Percentiles rank a stretch among this genome's conserved stretches.
phyloP scores from a whole-genome alignment of 2,329 filamentous ascomycete genomes.

The Phialemonium atrogriseum region DNA sequence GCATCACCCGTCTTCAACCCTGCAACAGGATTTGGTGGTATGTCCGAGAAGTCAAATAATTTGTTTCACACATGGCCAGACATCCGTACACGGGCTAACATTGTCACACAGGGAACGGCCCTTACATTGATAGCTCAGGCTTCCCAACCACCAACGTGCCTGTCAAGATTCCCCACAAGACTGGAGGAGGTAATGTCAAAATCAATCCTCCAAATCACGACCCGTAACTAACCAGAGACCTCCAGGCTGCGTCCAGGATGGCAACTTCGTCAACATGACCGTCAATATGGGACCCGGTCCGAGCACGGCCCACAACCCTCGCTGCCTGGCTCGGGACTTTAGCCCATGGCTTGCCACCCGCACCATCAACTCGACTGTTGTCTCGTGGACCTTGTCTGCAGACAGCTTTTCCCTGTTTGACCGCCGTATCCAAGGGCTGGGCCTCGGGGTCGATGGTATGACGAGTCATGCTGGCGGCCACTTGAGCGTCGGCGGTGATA shows the following conservation, averaged over 20 bases:
- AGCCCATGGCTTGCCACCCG: slow-evolving; percentile 8
- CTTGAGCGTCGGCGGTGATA: slow-evolving; percentile 13
- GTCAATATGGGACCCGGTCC: slow-evolving; percentile 19
- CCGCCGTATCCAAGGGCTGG: slow-evolving; percentile 8
- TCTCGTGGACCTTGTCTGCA: slow-evolving; percentile 6
- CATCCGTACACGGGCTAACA: too few species aligned
- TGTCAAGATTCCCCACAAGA: too few species aligned
- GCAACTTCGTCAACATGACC: slow-evolving; percentile 16
- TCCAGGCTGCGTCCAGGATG: slow-evolving; percentile 18
- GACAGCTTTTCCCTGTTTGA: slow-evolving; percentile 10
- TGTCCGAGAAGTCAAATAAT: neutral
- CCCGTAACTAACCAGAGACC: too few species aligned
- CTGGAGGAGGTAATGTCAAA: too few species aligned
- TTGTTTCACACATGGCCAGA: too few species aligned
- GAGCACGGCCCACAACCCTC: slow-evolving; percentile 12
- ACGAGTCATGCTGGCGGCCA: slow-evolving; percentile 14
- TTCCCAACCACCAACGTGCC: too few species aligned
- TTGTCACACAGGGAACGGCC: slow-evolving; percentile 15
- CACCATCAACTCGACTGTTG: slow-evolving; percentile 7
- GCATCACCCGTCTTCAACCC: slow-evolving; percentile 18
- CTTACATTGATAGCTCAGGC: slow-evolving; percentile 12
- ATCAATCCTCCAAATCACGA: slow-evolving; percentile 10
- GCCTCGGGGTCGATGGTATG: slow-evolving; percentile 6
- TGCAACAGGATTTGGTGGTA: slow-evolving; percentile 15
- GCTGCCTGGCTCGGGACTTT: slow-evolving; percentile 17